Conservation (phyloP, 2,329 filamentous ascomycete species). For the Hypoxylon sp. region DNA sequence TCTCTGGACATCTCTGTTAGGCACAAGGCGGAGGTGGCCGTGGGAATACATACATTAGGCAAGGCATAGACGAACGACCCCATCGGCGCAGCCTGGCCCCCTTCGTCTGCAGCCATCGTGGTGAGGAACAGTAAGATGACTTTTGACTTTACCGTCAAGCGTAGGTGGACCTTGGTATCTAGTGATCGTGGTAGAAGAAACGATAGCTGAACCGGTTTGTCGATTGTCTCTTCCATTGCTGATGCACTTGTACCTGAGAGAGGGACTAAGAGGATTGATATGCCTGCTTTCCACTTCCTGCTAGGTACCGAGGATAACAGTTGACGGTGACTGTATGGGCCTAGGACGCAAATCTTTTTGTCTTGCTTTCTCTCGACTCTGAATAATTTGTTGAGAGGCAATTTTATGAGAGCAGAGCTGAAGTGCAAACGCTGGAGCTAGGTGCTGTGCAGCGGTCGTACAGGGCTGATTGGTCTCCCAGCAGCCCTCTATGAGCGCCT, state of each 20-base stretch:
- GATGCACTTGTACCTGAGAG: neutral
- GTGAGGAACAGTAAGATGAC: conserved; percentile 68
- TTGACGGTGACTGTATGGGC: conserved; percentile 12
- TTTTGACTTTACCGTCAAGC: conserved; percentile 65
- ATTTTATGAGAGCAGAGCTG: neutral
- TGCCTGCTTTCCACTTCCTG: no score
- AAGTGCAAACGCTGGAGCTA: neutral
- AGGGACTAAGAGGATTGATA: neutral
- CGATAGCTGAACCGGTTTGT: conserved; percentile 57
- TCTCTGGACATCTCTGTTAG: conserved; percentile 48
- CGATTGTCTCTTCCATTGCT: conserved; percentile 35
- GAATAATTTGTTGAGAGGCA: neutral
- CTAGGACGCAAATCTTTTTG: neutral
- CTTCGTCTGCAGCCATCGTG: conserved; percentile 62
- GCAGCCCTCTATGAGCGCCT: no score
- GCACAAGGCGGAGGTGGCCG: neutral
- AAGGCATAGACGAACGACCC: conserved; percentile 95
- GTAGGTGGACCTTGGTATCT: conserved; percentile 68
- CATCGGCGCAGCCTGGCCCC: conserved; percentile 63
- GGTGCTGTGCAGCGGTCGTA: neutral
- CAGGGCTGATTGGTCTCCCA: neutral
- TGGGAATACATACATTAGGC: conserved; percentile 72
- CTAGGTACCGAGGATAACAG: no score
- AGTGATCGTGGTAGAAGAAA: conserved; percentile 67
- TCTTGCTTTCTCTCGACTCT: conserved; percentile 19